Evolutionary conservation across 768 basidiomycete genomes (phyloP).

Genomic region (Kwoniella shandongensis): DNA sequence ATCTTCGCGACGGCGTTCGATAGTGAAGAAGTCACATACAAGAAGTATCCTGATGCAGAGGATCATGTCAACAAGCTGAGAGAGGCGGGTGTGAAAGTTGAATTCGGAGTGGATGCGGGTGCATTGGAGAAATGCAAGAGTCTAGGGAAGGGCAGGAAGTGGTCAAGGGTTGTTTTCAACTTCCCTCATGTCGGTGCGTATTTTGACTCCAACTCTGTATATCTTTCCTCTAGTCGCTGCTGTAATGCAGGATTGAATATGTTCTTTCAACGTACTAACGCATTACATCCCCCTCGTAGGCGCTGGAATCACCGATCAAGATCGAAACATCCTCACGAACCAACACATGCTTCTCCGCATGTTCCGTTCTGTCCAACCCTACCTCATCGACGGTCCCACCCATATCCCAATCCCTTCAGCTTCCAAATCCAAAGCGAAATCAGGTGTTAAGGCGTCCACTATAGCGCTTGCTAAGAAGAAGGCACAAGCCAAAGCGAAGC

Average conservation of each 20-base stretch:
- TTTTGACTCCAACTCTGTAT: not conserved
- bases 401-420: slow-evolving; percentile 55
- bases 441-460: not conserved
- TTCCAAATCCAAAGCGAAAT: slow-evolving; percentile 1
- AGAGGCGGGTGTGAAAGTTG: slow-evolving; percentile 66
- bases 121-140: slow-evolving; percentile 63
- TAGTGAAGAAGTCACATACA: slow-evolving; percentile 67
- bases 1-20: slow-evolving; percentile 86
- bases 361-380: slow-evolving; percentile 67
- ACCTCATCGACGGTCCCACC: slow-evolving; percentile 61
- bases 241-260: too few relatives aligned
- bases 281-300: slow-evolving; percentile 39
- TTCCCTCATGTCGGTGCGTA: slow-evolving; percentile 89
- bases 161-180: slow-evolving; percentile 84
- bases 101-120: slow-evolving; percentile 85
- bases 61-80: slow-evolving; percentile 63
- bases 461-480: slow-evolving; percentile 54
- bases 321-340: slow-evolving; percentile 87
- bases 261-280: too few relatives aligned
- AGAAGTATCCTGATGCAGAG: slow-evolving; percentile 73
- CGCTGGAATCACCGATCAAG: slow-evolving; percentile 82
- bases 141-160: slow-evolving; percentile 59
- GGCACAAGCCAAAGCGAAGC: slow-evolving; percentile 52
- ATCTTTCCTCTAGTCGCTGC: not conserved
- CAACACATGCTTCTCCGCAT: slow-evolving; percentile 80